phyloP scores from a whole-genome alignment of 129 eudicot genomes.

The Centrapalus pauciflorus region DNA sequence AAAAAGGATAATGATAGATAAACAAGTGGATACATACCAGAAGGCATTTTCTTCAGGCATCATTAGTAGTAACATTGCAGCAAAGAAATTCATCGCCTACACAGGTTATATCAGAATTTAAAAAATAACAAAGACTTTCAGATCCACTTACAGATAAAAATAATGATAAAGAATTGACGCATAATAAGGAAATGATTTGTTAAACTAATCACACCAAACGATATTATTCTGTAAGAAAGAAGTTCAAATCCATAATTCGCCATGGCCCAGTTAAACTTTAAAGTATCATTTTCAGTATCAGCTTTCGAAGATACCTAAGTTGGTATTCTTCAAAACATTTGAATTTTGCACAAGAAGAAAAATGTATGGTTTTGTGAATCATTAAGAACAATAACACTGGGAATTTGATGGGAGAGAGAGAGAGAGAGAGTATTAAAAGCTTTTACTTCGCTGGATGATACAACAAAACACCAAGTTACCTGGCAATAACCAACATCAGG shows the following conservation, averaged over 20 bases:
- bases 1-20: conserved; percentile 3
- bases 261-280: background rate
- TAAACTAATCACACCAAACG: background rate
- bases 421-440: no score
- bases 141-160: background rate
- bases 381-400: background rate
- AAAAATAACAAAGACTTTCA: background rate
- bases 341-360: background rate
- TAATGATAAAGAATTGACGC: background rate
- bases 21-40: conserved; percentile 52
- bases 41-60: conserved; percentile 99
- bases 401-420: background rate
- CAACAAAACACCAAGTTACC: conserved; percentile 38
- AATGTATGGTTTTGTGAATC: background rate
- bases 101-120: conserved; percentile 12
- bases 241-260: background rate
- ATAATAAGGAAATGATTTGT: background rate
- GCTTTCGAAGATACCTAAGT: background rate
- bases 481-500: conserved; percentile 99
- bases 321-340: background rate
- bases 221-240: background rate
- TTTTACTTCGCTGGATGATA: background rate
- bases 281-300: background rate
- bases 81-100: conserved; percentile 99
- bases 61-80: conserved; percentile 86